Conservation (phyloP, 2,329 filamentous ascomycete genomes). For the Remersonia thermophila region DNA sequence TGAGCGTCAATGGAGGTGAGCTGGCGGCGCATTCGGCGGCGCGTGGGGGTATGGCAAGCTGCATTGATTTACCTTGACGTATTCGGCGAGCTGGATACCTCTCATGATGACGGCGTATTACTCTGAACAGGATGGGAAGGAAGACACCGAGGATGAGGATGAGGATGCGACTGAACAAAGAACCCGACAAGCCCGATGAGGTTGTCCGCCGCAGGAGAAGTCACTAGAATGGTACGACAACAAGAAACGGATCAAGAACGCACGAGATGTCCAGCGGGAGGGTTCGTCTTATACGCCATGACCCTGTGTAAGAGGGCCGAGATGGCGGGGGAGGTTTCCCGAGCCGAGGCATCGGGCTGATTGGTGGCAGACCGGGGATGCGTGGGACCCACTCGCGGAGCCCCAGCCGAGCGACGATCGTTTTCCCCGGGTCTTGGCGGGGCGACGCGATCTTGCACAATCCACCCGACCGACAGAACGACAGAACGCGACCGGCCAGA, state of each 20-base stretch:
- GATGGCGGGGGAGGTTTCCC: slow-evolving; percentile 9
- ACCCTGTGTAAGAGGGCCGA: background rate
- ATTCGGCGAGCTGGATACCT: slow-evolving; percentile 24
- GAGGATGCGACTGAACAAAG: background rate
- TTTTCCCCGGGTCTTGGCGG: no score
- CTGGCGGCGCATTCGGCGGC: no score
- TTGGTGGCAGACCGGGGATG: slow-evolving; percentile 10
- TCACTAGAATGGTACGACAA: background rate
- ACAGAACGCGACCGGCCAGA: no score
- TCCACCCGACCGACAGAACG: no score
- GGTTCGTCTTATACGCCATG: slow-evolving; percentile 2
- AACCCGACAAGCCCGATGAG: no score
- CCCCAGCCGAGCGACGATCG: no score
- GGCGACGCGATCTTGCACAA: slow-evolving; percentile 3
- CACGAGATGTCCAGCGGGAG: background rate
- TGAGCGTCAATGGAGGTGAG: background rate
- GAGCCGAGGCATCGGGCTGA: slow-evolving; percentile 16
- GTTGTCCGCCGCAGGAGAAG: no score
- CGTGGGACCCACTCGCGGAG: no score
- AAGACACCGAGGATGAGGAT: background rate
- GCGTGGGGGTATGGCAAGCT: no score
- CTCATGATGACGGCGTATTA: slow-evolving; percentile 19
- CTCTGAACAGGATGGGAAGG: no score
- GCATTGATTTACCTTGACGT: slow-evolving; percentile 22
- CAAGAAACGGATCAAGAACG: background rate